Percentiles rank a stretch among this genome's conserved stretches.
Evolutionary conservation across 306 rosid genomes (phyloP).

Genomic region (Senna siamea): DNA sequence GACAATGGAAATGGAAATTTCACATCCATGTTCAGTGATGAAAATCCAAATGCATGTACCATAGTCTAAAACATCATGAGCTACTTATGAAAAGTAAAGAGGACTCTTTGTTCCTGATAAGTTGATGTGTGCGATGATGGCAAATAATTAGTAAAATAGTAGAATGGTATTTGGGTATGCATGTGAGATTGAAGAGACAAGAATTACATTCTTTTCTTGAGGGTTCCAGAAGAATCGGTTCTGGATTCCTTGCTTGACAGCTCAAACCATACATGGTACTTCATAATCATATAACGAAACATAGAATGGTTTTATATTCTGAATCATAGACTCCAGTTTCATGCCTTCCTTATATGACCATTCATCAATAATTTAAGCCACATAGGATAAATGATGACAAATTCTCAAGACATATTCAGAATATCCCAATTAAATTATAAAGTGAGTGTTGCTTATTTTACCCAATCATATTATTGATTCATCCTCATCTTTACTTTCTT

Average conservation of each 20-base stretch:
- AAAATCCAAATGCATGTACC: conserved; percentile 87
- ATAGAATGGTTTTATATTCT: conserved; percentile 24
- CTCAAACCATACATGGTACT: conserved; percentile 20
- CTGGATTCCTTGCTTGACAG: conserved; percentile 40
- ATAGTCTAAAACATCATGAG: conserved; percentile 52
- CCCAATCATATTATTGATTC: too few species aligned
- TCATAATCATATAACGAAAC: conserved; percentile 33
- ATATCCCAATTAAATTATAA: too few species aligned
- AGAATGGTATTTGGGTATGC: too few species aligned
- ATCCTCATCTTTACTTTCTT: too few species aligned
- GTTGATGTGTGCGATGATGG: too few species aligned
- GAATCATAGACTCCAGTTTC: too few species aligned
- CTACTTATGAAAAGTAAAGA: conserved; percentile 12
- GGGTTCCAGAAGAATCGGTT: conserved; percentile 53
- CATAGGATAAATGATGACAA: too few species aligned
- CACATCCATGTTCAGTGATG: conserved; percentile 80
- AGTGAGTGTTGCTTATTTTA: too few species aligned
- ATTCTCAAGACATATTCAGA: too few species aligned
- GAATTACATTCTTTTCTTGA: conserved; percentile 65
- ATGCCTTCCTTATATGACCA: background rate
- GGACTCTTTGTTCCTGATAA: too few species aligned
- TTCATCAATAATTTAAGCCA: background rate
- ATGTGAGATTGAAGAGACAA: conserved; percentile 23
- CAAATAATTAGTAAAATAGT: too few species aligned
- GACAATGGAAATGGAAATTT: conserved; percentile 59